A percentile compares a stretch with the other conserved stretches of the same genome.
phyloP scores from a whole-genome alignment of 75 land plant genomes.

The Pinus albicaulis region DNA sequence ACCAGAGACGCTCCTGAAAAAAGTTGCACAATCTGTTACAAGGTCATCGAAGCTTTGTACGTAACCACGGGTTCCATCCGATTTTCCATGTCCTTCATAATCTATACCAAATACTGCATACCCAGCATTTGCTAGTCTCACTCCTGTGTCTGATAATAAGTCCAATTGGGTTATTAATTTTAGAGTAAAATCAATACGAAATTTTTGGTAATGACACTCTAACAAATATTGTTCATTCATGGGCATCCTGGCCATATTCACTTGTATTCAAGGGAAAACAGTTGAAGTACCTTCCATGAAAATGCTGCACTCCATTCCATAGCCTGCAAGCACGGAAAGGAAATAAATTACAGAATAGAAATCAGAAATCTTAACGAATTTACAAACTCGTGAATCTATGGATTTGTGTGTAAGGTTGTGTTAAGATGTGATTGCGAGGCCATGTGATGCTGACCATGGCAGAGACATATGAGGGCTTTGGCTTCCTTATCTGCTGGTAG shows the following conservation, averaged over 20 bases:
- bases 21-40: conserved; percentile 46
- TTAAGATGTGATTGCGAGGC: no score
- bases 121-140: conserved; percentile 51
- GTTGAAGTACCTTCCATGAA: conserved; percentile 51
- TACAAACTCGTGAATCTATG: neutral
- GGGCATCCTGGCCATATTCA: no score
- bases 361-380: neutral
- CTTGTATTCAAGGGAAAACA: neutral
- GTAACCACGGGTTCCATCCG: conserved; percentile 46
- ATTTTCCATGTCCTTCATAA: conserved; percentile 73
- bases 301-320: conserved; percentile 70
- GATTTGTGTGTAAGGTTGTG: neutral
- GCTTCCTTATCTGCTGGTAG: conserved; percentile 1
- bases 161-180: no score
- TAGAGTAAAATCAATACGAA: no score
- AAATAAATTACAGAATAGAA: neutral
- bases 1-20: conserved; percentile 54
- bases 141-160: conserved; percentile 32
- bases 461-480: conserved; percentile 11
- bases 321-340: conserved; percentile 23
- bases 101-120: conserved; percentile 68
- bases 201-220: no score
- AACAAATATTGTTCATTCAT: no score
- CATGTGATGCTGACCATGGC: conserved; percentile 1
- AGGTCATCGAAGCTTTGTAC: conserved; percentile 39